Percentiles rank a stretch among this genome's conserved stretches.
Conservation (phyloP, 192 early-diverging fungal genomes). For the Rhizophagus prolifer region DNA sequence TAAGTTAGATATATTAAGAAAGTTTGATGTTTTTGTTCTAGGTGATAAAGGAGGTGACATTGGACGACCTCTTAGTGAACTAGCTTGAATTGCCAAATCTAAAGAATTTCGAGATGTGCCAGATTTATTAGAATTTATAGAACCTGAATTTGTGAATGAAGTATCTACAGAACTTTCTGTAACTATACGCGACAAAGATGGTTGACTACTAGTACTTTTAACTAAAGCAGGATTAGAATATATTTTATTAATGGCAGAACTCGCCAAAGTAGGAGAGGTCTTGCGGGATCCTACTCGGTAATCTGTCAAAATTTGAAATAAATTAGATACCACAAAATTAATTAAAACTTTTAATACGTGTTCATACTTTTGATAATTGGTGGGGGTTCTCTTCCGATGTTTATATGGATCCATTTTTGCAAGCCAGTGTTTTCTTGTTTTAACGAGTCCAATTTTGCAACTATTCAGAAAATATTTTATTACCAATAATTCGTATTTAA, state of each 20-base stretch:
- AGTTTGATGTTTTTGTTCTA: neutral
- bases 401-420: slow-evolving; percentile 12
- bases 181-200: neutral
- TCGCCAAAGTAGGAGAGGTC: neutral
- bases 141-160: neutral
- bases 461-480: slow-evolving; percentile 4
- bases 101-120: neutral
- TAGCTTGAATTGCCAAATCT: neutral
- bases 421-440: slow-evolving; percentile 26
- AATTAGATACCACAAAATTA: neutral
- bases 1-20: neutral
- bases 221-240: slow-evolving; percentile 12
- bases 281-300: neutral
- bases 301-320: neutral
- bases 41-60: slow-evolving; percentile 10
- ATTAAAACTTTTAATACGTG: neutral
- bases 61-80: slow-evolving; percentile 1
- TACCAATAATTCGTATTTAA: too few species aligned
- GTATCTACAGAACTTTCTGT: neutral
- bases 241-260: neutral
- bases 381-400: slow-evolving; percentile 7
- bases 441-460: slow-evolving; percentile 4
- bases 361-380: slow-evolving; percentile 7
- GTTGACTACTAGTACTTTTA: slow-evolving; percentile 15
- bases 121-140: neutral